Base-by-base conservation (phyloP, 306 rosid species). In the Cucurbita pepo region DNA sequence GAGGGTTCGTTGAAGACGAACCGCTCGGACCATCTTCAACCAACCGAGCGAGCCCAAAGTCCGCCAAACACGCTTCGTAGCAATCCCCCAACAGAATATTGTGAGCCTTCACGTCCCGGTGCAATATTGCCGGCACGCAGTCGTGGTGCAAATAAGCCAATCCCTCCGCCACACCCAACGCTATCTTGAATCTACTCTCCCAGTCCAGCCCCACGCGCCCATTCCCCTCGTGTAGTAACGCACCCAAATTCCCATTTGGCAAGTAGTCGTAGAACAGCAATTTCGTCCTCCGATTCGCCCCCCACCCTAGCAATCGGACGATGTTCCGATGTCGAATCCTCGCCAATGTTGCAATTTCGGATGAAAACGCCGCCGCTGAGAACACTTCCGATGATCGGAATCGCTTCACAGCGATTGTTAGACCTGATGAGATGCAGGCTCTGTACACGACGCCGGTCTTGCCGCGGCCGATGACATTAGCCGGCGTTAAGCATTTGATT, bases 141-240 rank as follows among this genome's bases (percentile, higher is more conserved):
- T 93, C 97, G 62, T 93, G 96, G 81, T 93, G 98, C 77, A 94
- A 72, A 56, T 94, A 94, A 25, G 98, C 90, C 43, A 90, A 69
- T 1, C 96, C 97, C 53, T 94, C 99, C 0, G 96, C 97, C 9
- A 94, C 89, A 41, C 92, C 96, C 36, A 85, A 4, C 7, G 97
- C 99, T 86, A 94, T 94, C 86, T 78, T 91, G 72, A 91, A 82
- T 87, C 99, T 84, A 7, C 85, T 84, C 70, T 89, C 95, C 99
- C 99, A 94, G 30, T 91, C 97, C 10, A 89, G 72, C 74, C 83
- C 96, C 51, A 63, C 45, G 83, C 84, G 79, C 85, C 83, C 58
- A 88, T 90, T 75, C 77, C 77, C 77, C 44, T 59, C 97, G 66
- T 94, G 99, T 10, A 94, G 52, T 52, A 91, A 53, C 16, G 82